Evolutionary conservation across 495 filamentous ascomycete species (phyloP), one percentile per base, ranked within the genome.

Genomic region (Parachaetomium inaequale): DNA sequence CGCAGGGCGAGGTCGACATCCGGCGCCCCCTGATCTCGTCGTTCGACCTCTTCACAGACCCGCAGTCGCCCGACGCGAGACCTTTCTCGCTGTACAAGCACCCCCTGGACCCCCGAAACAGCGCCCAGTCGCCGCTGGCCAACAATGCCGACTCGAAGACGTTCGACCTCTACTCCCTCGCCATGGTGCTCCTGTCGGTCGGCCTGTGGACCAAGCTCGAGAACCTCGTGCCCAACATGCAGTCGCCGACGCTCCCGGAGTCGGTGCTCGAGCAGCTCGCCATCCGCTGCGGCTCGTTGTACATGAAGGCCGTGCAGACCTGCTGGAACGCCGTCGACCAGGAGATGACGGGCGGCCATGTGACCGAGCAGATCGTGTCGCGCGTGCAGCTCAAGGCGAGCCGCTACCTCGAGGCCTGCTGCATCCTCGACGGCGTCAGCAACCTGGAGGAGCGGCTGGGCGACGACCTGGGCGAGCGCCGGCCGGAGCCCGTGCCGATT

Each of bases 171-270:
- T 96, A 95, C 70, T 88, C 90, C 4, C 77, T 97, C 3, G 92
- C 90, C 38, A 82, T 96, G 66, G 79, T 96, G 14, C 78, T 97
- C 12, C 74, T 96, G 31, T 93, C 95, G 58, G 87, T 97, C 60
- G 93, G 92, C 28, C 79, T 96, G 1, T 97, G 93, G 93, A 86
- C 84, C n/a, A 86, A 88, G 3, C 79, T 96, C 40, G 79, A 83
- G 38, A 82, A 85, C 58, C 77, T 89, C 3, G 80, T 82, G 32
- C 71, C 79, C 29, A 67, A 70, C 36, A 49, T 66, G n/a, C 61
- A 66, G 7, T 70, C 70, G 0, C 71, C 76, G 3, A 63, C 65
- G 2, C 62, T 82, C 2, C 68, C 78, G 7, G 73, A 80, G 32
- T 70, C 76, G n/a, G 72, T 80, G 4, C 70, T 80, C 3, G 82